Base-by-base conservation (phyloP, 805 yeast species). In the Isabelozyma gotoi region DNA sequence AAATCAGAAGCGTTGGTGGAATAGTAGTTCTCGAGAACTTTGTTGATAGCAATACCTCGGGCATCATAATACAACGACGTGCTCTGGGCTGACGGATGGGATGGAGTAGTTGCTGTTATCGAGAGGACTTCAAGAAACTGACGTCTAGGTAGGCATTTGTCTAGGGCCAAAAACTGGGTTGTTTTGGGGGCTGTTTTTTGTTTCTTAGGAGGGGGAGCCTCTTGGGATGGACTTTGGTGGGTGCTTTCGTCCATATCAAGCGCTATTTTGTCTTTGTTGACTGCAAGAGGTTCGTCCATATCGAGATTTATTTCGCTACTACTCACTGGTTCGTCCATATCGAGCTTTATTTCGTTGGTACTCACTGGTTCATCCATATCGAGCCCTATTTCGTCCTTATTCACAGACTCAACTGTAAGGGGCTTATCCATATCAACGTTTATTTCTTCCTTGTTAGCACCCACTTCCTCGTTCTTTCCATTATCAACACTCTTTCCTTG, bases 101-200 rank as follows among this genome's bases (percentile, higher is more conserved):
- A 21, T 21, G 29, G 43, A 60, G 4, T 68, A 71, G 2, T 85
- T 62, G 0, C 74, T 69, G 12, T n/a, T n/a, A n/a, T n/a, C n/a
- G n/a, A 24, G 29, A 81, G 18, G 3, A 77, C 52, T 45, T 84
- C 84, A 7, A 89, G 49, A 56, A 76, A 88, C 18, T 67, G 55
- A 17, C 96, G 68, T 14, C 73, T 65, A 1, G 89, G 88, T 1
- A 86, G 67, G 53, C 96, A 88, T 61, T 92, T 92, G 59, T 91
- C 97, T 19, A 92, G 70, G 0, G 98, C 94, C 21, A 88, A 62
- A 53, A 90, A 92, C 11, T 62, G 55, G 2, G 85, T 80, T 21
- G 7, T 15, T 32, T 40, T 31, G 45, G 31, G 2, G 27, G 10
- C 12, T 4, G 24, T 14, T 20, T 8, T 34, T 7, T 20, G 37